Evolutionary conservation across 345 rosid genomes (phyloP).

Genomic region (Firmiana major): DNA sequence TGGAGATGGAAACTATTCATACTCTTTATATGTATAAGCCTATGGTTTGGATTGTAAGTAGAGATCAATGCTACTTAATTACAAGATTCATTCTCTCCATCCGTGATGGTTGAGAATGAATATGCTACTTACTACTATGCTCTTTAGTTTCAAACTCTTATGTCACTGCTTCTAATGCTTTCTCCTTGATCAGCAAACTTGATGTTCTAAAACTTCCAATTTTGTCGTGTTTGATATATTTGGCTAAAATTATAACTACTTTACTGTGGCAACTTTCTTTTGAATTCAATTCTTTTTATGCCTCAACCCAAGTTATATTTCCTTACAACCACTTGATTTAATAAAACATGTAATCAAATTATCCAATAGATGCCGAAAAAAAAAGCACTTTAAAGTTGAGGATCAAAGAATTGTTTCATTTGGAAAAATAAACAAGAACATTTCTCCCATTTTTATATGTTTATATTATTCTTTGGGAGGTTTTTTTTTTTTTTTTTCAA

Average conservation of each 20-base stretch:
- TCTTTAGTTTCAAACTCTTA: constrained; percentile 29
- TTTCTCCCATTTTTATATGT: too few species aligned
- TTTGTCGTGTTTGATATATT: neutral
- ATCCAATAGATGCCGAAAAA: too few species aligned
- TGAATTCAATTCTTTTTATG: constrained; percentile 16
- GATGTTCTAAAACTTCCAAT: neutral
- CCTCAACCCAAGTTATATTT: too few species aligned
- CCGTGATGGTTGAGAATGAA: constrained; percentile 33
- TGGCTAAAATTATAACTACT: too few species aligned
- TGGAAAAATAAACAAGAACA: too few species aligned
- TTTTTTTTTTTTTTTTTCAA: too few species aligned
- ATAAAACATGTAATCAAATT: too few species aligned
- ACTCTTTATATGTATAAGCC: constrained; percentile 25
- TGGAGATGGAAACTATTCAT: constrained; percentile 25
- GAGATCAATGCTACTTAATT: constrained; percentile 14
- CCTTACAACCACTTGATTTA: too few species aligned
- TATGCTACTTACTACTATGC: constrained; percentile 32
- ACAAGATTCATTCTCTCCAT: constrained; percentile 22
- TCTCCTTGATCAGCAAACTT: constrained; percentile 10
- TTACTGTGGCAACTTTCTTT: neutral
- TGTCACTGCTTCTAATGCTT: constrained; percentile 31
- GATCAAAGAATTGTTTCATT: too few species aligned
- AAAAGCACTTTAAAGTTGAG: too few species aligned
- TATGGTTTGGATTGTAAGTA: constrained; percentile 44
- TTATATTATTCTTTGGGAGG: too few species aligned